A percentile compares a stretch with the other conserved stretches of the same genome.
Conservation (phyloP, 805 yeast genomes). For the Kodamaea nitidulidarum region DNA sequence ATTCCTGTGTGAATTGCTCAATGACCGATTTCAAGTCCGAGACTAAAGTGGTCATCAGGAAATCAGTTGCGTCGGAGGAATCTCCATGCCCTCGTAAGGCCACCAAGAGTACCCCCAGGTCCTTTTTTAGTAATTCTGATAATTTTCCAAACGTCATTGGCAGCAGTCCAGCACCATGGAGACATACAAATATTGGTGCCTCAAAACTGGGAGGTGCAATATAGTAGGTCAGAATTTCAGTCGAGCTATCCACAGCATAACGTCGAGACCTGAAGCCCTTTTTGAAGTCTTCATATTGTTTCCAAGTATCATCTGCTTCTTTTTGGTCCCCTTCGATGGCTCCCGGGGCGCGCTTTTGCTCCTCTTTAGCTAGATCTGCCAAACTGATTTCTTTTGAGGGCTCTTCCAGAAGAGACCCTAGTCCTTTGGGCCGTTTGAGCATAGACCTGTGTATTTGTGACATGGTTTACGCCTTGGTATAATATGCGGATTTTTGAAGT, state of each 20-base stretch:
- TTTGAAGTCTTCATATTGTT: constrained; percentile 11
- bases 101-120: constrained; percentile 61
- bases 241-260: neutral
- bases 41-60: constrained; percentile 48
- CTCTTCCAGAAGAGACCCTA: constrained; percentile 4
- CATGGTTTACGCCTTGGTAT: constrained; percentile 9
- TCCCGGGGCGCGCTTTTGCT: neutral
- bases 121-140: constrained; percentile 28
- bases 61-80: constrained; percentile 22
- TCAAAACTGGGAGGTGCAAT: constrained; percentile 41
- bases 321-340: no score
- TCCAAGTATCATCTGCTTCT: constrained; percentile 2
- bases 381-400: neutral
- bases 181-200: constrained; percentile 64
- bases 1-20: constrained; percentile 25
- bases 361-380: constrained; percentile 4
- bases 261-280: constrained; percentile 5
- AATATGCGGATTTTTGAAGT: no score
- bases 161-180: constrained; percentile 95
- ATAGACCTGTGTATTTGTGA: constrained; percentile 15
- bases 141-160: constrained; percentile 70
- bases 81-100: constrained; percentile 88
- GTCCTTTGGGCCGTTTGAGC: constrained; percentile 5
- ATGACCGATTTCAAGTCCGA: constrained; percentile 56
- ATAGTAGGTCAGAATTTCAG: constrained; percentile 47